phyloP scores from a whole-genome alignment of 345 rosid genomes.

The Eucalyptus rudis region DNA sequence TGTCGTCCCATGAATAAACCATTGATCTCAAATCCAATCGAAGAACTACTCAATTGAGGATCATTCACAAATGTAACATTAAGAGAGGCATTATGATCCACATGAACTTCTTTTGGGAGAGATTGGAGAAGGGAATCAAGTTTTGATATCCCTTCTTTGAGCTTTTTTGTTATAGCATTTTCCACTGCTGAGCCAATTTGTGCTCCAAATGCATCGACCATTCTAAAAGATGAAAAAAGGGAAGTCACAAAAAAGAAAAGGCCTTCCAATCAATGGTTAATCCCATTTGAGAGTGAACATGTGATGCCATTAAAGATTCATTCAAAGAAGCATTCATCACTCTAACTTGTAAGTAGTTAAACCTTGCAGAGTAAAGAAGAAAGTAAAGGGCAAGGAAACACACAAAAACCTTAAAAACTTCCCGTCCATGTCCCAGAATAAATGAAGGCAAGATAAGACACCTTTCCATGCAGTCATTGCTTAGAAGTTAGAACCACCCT shows the following conservation, averaged over 20 bases:
- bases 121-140: constrained; percentile 64
- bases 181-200: constrained; percentile 76
- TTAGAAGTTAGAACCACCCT: neutral
- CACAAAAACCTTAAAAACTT: neutral
- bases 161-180: constrained; percentile 60
- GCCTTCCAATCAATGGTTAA: neutral
- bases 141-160: constrained; percentile 57
- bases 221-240: constrained; percentile 18
- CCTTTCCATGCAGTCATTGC: neutral
- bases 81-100: constrained; percentile 80
- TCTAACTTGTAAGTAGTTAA: neutral
- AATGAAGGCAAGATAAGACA: neutral
- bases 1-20: constrained; percentile 55
- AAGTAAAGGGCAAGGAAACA: neutral
- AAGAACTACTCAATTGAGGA: constrained; percentile 57
- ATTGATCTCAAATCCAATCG: constrained; percentile 72
- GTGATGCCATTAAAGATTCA: neutral
- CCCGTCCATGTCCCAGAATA: neutral
- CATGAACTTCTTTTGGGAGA: constrained; percentile 85
- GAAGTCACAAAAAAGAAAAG: neutral
- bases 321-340: neutral
- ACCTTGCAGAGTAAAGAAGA: neutral
- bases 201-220: constrained; percentile 84
- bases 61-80: constrained; percentile 67
- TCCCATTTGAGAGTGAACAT: neutral